Evolutionary conservation across 192 early-diverging fungal genomes (phyloP).

Genomic region (Diversispora epigaea): DNA sequence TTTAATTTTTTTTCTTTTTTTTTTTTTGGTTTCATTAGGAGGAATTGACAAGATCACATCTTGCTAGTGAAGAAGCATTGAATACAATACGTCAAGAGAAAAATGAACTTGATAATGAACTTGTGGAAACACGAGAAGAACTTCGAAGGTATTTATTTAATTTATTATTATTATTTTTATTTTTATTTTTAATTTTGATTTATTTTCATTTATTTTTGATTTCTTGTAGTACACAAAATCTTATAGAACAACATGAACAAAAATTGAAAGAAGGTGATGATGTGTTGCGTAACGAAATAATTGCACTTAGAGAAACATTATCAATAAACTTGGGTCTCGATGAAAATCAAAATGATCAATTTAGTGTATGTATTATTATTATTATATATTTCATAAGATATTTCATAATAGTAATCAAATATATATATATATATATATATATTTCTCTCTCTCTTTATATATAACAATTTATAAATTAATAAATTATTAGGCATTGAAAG

Average conservation of each 20-base stretch:
- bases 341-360: slow-evolving; percentile 11
- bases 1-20: no score
- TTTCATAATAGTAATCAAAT: neutral
- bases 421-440: no score
- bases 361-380: neutral
- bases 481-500: slow-evolving; percentile 21
- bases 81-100: slow-evolving; percentile 42
- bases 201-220: neutral
- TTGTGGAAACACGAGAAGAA: slow-evolving; percentile 35
- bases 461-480: neutral
- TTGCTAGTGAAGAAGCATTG: slow-evolving; percentile 47
- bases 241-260: slow-evolving; percentile 34
- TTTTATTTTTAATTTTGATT: neutral
- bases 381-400: neutral
- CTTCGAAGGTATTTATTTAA: slow-evolving; percentile 37
- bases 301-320: slow-evolving; percentile 36
- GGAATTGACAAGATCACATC: slow-evolving; percentile 42
- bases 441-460: no score
- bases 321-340: slow-evolving; percentile 37
- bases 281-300: slow-evolving; percentile 31
- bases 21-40: slow-evolving; percentile 31
- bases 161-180: neutral
- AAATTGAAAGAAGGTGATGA: slow-evolving; percentile 32
- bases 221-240: slow-evolving; percentile 32
- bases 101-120: slow-evolving; percentile 37